Evolutionary conservation across 2,329 filamentous ascomycete species (phyloP).

Genomic region (Trichoderma atrobrunneum): DNA sequence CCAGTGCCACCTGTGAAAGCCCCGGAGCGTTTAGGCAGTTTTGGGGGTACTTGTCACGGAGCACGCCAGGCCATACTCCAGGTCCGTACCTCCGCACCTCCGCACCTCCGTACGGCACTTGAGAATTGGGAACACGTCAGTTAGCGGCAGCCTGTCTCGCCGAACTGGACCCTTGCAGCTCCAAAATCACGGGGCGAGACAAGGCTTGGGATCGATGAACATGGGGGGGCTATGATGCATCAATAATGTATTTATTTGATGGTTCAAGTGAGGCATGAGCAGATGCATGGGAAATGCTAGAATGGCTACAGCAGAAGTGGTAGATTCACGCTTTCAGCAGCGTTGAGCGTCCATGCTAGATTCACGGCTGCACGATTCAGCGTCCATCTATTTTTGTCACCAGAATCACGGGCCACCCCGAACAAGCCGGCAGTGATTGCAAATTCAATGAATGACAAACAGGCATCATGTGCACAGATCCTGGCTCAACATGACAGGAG

Average conservation of each 20-base stretch:
- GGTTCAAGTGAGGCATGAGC: neutral
- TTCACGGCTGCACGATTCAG: neutral
- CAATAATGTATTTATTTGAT: too few relatives aligned
- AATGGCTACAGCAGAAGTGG: neutral
- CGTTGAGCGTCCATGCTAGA: neutral
- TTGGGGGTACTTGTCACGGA: neutral
- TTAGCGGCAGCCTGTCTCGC: conserved; percentile 18
- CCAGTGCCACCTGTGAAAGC: neutral
- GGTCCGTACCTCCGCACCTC: conserved; percentile 10
- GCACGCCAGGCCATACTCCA: neutral
- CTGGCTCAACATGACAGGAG: neutral
- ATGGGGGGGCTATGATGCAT: neutral
- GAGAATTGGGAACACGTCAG: conserved; percentile 15
- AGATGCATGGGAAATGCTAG: neutral
- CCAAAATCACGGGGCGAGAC: neutral
- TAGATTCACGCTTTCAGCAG: neutral
- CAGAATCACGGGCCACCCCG: neutral
- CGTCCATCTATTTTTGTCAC: neutral
- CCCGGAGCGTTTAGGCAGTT: neutral
- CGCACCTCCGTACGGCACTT: conserved; percentile 7
- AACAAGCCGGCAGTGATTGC: neutral
- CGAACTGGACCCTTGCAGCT: neutral
- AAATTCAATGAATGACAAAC: neutral
- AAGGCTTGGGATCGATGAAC: neutral
- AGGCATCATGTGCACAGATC: neutral